phyloP scores from a whole-genome alignment of 768 basidiomycete genomes.

The Flagelloscypha sp. region DNA sequence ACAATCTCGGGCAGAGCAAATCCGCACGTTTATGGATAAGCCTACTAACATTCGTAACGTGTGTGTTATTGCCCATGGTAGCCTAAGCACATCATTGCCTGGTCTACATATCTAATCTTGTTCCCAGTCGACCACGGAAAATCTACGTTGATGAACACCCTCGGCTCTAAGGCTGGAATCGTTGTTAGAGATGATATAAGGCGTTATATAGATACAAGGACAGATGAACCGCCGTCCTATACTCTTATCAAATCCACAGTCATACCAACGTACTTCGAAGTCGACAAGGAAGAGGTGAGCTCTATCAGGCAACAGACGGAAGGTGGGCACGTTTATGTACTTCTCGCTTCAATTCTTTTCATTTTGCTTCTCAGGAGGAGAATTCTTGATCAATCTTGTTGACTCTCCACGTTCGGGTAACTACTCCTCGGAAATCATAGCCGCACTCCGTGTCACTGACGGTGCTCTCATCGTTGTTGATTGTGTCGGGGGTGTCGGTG shows the following conservation, averaged over 20 bases:
- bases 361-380: conserved; percentile 30
- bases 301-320: conserved; percentile 58
- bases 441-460: conserved; percentile 66
- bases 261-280: conserved; percentile 67
- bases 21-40: conserved; percentile 41
- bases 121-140: conserved; percentile 72
- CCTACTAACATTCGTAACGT: conserved; percentile 48
- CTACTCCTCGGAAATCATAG: conserved; percentile 68
- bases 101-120: conserved; percentile 12
- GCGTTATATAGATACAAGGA: conserved; percentile 60
- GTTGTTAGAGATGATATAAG: too few species aligned
- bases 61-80: conserved; percentile 44
- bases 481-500: conserved; percentile 65
- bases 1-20: conserved; percentile 26
- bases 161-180: conserved; percentile 32
- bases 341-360: background rate
- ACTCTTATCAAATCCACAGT: conserved; percentile 71
- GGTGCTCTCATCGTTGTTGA: conserved; percentile 69
- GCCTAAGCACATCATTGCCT: conserved; percentile 7
- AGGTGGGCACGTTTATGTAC: conserved; percentile 25
- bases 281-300: conserved; percentile 48
- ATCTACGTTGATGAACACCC: conserved; percentile 63
- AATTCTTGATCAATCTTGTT: conserved; percentile 70
- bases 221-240: conserved; percentile 66
- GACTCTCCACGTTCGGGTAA: conserved; percentile 70